Evolutionary conservation across 1,284 basidiomycete species (phyloP).

Genomic region (Leccinum huronense): DNA sequence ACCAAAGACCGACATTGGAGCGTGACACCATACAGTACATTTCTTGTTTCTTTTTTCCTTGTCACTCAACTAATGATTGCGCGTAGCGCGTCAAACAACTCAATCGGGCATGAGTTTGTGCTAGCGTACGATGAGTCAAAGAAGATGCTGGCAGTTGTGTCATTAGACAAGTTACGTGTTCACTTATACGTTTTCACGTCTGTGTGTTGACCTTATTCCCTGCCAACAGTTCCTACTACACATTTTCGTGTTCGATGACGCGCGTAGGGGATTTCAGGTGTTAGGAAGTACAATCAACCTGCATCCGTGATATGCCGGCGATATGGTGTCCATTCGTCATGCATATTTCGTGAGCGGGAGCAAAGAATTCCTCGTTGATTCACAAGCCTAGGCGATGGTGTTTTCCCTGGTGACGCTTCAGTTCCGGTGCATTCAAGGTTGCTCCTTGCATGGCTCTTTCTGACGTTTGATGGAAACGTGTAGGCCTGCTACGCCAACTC

Average conservation of each 20-base stretch:
- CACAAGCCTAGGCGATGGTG: constrained; percentile 40
- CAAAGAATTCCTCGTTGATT: constrained; percentile 53
- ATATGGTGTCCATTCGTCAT: constrained; percentile 30
- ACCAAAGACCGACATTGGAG: no score
- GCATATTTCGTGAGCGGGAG: constrained; percentile 40
- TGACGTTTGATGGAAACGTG: constrained; percentile 4
- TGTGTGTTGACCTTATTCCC: not conserved
- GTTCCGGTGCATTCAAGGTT: constrained; percentile 42
- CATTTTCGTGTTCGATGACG: constrained; percentile 47
- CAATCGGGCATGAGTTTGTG: constrained; percentile 39
- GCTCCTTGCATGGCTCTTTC: not conserved
- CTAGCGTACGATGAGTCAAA: constrained; percentile 52
- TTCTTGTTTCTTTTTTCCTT: no score
- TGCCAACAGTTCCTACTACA: constrained; percentile 39
- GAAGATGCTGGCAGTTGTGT: constrained; percentile 45
- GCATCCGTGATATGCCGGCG: constrained; percentile 42
- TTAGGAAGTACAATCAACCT: constrained; percentile 45
- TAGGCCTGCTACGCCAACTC: constrained; percentile 27
- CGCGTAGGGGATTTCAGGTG: constrained; percentile 31
- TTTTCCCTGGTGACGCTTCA: constrained; percentile 52
- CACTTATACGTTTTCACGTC: not conserved
- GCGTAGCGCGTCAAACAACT: constrained; percentile 35
- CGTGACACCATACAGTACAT: no score
- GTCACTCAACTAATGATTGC: constrained; percentile 15
- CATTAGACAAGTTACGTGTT: constrained; percentile 39